Conservation (phyloP, 306 rosid species). For the Trifolium pratense region DNA sequence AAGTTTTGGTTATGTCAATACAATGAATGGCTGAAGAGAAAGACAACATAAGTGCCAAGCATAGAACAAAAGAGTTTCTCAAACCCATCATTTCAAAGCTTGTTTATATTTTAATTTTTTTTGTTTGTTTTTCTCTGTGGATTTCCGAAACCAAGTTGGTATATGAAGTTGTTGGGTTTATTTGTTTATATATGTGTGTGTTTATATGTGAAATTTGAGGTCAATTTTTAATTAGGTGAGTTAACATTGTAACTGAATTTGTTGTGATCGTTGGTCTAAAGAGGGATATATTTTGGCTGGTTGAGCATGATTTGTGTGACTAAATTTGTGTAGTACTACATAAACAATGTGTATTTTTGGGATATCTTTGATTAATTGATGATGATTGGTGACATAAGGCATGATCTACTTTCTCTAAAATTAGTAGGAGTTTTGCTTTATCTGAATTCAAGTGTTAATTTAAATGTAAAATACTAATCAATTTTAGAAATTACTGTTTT, state of each 20-base stretch:
- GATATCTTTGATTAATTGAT: neutral
- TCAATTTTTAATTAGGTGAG: neutral
- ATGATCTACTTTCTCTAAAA: slow-evolving; percentile 5
- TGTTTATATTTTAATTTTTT: neutral
- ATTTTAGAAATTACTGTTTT: too few species aligned
- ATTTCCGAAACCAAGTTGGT: slow-evolving; percentile 43
- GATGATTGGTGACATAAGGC: neutral
- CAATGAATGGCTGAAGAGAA: slow-evolving; percentile 45
- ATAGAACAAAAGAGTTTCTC: slow-evolving; percentile 49
- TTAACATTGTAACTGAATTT: neutral
- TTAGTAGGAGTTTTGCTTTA: slow-evolving; percentile 4
- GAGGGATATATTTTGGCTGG: neutral
- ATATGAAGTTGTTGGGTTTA: neutral
- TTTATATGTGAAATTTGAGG: neutral
- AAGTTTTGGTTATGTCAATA: slow-evolving; percentile 52
- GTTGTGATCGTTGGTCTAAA: neutral
- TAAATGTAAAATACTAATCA: too few species aligned
- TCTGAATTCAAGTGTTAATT: neutral
- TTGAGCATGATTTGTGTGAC: neutral
- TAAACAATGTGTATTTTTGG: neutral
- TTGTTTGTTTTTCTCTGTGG: neutral
- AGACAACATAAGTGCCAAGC: slow-evolving; percentile 42
- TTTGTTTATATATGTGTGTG: neutral
- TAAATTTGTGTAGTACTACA: too few species aligned
- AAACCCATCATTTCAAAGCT: slow-evolving; percentile 44